Evolutionary conservation across 345 rosid species (phyloP).

Genomic region (Eucalyptus microcorys): DNA sequence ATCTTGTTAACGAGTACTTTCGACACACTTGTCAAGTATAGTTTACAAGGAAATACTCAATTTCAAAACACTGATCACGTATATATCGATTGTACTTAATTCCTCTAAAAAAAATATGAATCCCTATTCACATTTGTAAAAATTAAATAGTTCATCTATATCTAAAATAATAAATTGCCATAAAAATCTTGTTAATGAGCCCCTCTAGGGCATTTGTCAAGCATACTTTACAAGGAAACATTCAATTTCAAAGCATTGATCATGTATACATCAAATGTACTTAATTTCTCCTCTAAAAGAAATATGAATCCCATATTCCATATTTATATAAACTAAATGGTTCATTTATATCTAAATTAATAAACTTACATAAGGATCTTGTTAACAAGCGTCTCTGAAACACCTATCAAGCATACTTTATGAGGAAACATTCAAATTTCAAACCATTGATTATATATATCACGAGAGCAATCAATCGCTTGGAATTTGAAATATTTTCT

Average conservation of each 20-base stretch:
- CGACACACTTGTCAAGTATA: neutral
- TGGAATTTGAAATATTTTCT: neutral
- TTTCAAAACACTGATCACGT: too few species aligned
- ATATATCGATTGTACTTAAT: neutral
- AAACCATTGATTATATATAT: neutral
- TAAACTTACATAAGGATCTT: neutral
- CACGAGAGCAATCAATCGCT: neutral
- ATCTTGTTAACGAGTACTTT: fast-evolving
- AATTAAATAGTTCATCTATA: neutral
- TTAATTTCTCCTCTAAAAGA: neutral
- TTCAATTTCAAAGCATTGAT: neutral
- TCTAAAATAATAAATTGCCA: neutral
- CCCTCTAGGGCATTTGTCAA: neutral
- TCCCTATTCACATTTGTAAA: neutral
- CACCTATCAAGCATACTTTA: neutral
- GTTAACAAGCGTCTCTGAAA: neutral
- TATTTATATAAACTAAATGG: neutral
- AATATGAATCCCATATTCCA: neutral
- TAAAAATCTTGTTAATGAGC: neutral
- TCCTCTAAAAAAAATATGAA: neutral
- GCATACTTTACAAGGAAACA: neutral
- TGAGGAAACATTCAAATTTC: neutral
- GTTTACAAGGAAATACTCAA: fast-evolving
- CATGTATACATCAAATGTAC: neutral
- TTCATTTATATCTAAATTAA: neutral